phyloP scores from a whole-genome alignment of 2,329 filamentous ascomycete species.

The Beauveria bassiana region DNA sequence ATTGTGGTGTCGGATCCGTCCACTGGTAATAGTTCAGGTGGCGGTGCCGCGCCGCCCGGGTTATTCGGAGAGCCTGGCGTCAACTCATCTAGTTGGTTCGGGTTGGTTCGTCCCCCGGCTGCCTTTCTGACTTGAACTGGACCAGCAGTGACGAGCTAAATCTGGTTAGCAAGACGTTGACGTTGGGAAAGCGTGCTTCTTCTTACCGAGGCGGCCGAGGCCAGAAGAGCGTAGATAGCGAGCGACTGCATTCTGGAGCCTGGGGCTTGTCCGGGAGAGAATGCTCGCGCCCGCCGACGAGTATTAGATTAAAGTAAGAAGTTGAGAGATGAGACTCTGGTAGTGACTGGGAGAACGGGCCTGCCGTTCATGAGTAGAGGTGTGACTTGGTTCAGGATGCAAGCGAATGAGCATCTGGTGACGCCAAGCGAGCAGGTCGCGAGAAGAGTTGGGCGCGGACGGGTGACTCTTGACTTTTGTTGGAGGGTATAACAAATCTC shows the following conservation, averaged over 20 bases:
- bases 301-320: background rate
- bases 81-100: conserved; percentile 13
- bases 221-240: conserved; percentile 15
- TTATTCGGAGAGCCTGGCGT: background rate
- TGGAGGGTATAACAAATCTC: background rate
- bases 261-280: background rate
- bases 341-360: conserved; percentile 1
- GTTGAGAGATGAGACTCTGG: background rate
- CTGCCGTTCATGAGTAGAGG: conserved; percentile 3
- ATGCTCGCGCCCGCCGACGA: background rate
- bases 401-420: conserved; percentile 5
- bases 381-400: background rate
- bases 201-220: conserved; percentile 16
- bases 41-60: too few relatives aligned
- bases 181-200: background rate
- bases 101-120: background rate
- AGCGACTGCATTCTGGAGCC: conserved; percentile 15
- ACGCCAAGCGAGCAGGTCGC: background rate
- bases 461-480: background rate
- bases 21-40: too few relatives aligned
- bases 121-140: conserved; percentile 2
- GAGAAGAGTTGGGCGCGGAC: background rate
- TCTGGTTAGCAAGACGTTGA: background rate
- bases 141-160: conserved; percentile 1
- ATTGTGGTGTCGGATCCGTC: too few relatives aligned